Evolutionary conservation across 1,139 yeast genomes (phyloP), one percentile per base, ranked within the genome.

Genomic region (Yamadazyma atmosphaerica): DNA sequence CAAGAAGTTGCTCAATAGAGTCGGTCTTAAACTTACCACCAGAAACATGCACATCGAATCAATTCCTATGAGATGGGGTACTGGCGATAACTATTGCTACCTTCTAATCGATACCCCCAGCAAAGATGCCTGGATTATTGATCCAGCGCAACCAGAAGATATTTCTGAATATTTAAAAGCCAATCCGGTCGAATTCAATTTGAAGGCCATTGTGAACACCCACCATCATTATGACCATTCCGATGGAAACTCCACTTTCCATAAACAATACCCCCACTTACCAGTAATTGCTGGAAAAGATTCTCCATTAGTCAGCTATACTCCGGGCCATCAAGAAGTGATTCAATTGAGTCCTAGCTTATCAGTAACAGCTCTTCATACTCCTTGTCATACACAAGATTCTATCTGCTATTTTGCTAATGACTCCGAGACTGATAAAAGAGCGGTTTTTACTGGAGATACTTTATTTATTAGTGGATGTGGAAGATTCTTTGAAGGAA

Each of bases 311-410:
- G 96, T 87, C 13, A 63, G 81, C 0, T 68, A 72, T 44, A 80
- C 87, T 0, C 96, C 96, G 1, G 63, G 74, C 0, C 81, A 86
- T 56, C 61, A 72, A 22, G 87, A 82, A 49, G 71, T 69, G n/a
- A 61, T 82, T 38, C 68, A 74, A 39, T 61, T 85, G 48, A 97
- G 97, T 2, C 69, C 72, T 35, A 58, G 72, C 45, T 61, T 88
- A 39, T 66, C 74, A n/a, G 77, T 92, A 37, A 81, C 83, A 4
- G 95, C 97, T 1, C 69, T 92, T 35, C 92, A 92, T 61, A 92
- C 99, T 1, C 98, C 99, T 1, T 92, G 99, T 57, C 99, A 92
- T 58, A 92, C 99, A 0, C 95, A 86, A 60, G 98, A 94, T 60
- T 86, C 95, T 4, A 86, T 92, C 42, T 90, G 98, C 58, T 92